Base-by-base conservation (phyloP, 73 alveolate genomes). In the Breviolum minutum region DNA sequence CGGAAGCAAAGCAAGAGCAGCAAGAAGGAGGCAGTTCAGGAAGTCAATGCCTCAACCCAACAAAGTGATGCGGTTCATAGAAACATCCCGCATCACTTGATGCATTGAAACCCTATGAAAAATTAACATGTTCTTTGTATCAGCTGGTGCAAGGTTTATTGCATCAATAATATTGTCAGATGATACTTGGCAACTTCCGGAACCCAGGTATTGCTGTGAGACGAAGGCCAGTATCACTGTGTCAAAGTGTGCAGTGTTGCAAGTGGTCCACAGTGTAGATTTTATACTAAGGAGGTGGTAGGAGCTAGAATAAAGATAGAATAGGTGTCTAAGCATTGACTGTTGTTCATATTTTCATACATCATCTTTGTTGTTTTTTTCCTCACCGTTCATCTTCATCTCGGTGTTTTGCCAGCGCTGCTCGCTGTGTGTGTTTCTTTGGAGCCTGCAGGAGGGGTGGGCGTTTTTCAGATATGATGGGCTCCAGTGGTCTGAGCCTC, bases 11-110 rank as follows among this genome's bases (percentile, higher is more conserved):
- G 90, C 70, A 14, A 3, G 66, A 30, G 29, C 87, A 86, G 63
- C 94, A 86, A 29, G 94, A 86, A 63, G 94, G 94, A 22, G 94
- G 94, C 63, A 86, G 94, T 63, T 86, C 94, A 27, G 77, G 80
- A 8, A 86, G 94, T 40, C 81, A 8, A 22, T 5, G 92, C 73
- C 92, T 48, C 68, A 80, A 20, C 32, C 32, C 26, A 40, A 40
- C 54, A 40, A 20, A 30, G 26, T 71, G 81, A 20, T 71, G 29
- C 81, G 0, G 32, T 71, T n/a, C 48, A 40, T 40, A 40, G 54
- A 40, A 40, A 40, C 54, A 40, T 40, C 54, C 54, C 54, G 54
- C 54, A 40, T 40, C 3, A 40, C 54, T 71, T 17, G 81, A 71
- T 71, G 81, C 32, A 16, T 20, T n/a, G 30, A 30, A 20, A 71